Evolutionary conservation across 805 yeast species (phyloP), one percentile per base, ranked within the genome.

Genomic region (Candida maesae): DNA sequence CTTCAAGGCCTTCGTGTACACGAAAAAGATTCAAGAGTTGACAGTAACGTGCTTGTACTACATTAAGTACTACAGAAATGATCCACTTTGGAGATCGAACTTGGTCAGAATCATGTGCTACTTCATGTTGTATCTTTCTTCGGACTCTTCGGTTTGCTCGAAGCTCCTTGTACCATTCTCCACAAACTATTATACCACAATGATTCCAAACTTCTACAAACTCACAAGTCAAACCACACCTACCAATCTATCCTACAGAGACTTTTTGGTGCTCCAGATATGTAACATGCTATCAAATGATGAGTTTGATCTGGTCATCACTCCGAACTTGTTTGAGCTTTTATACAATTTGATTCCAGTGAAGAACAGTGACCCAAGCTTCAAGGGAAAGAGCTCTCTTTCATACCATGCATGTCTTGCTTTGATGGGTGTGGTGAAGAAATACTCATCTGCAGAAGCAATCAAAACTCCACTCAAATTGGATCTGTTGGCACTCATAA

Each of bases 271-370:
- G 0, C 65, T 71, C 6, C 84, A 80, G 35, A 55, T 78, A 6
- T 71, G 79, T 34, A 63, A 63, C 18, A 51, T 74, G 26, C 50
- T 79, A 6, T 47, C 57, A 15, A 41, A 60, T 20, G 68, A 70
- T 46, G 54, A 63, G 25, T 53, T 55, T 35, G 64, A 63, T 38
- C 44, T 44, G 13, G 47, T 64, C 4, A 53, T 71, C 12, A 60
- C 76, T 4, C 72, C 79, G 1, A 71, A 79, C 11, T 60, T 78
- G 27, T 71, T 76, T 36, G 84, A 84, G 52, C 66, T 76, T 37
- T 57, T 83, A 8, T 82, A 80, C 60, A 84, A 84, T 53, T 52
- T 82, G 36, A 61, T 84, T 12, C 79, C 77, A 2, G 53, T 71
- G 12, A 61, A 63, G 18, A 38, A 42, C 17, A 63, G 33, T 50